A percentile compares a stretch with the other conserved stretches of the same genome.
Conservation (phyloP, 352 stramenopile species). For the Pythium inflatum region DNA sequence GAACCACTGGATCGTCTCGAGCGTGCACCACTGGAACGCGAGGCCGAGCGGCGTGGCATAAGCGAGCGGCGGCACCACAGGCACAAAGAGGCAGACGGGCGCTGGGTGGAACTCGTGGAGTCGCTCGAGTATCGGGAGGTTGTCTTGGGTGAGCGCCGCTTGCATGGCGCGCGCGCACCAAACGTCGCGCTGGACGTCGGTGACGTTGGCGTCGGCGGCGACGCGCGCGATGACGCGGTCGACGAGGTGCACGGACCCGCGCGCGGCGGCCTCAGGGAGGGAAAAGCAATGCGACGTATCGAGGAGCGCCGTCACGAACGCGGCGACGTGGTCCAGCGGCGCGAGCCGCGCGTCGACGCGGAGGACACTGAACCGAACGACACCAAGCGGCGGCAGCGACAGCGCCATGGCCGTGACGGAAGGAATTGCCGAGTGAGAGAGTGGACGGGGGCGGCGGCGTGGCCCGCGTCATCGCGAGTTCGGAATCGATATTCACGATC, state of each 20-base stretch:
- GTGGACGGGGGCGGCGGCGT: background rate
- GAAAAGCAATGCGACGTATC: background rate
- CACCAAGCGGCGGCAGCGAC: background rate
- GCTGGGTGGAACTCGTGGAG: background rate
- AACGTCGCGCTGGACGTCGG: background rate
- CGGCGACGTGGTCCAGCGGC: conserved; percentile 3
- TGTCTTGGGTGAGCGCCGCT: conserved; percentile 8
- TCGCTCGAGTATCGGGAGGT: background rate
- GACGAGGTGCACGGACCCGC: background rate
- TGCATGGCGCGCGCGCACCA: conserved; percentile 4
- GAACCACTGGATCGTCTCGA: conserved; percentile 6
- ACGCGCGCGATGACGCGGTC: background rate
- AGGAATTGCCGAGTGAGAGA: too few species aligned
- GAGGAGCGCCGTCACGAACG: conserved; percentile 5
- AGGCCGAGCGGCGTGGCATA: background rate
- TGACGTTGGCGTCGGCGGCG: background rate
- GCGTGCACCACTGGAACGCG: background rate
- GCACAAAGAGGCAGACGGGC: background rate
- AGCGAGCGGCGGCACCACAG: background rate
- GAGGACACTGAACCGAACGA: background rate
- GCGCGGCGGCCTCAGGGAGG: background rate
- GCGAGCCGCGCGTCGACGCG: conserved; percentile 1
- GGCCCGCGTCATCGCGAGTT: too few species aligned
- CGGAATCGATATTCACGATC: too few species aligned
- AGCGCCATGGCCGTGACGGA: too few species aligned